phyloP scores from a whole-genome alignment of 805 yeast genomes.

The Wickerhamiella alocasiicola region DNA sequence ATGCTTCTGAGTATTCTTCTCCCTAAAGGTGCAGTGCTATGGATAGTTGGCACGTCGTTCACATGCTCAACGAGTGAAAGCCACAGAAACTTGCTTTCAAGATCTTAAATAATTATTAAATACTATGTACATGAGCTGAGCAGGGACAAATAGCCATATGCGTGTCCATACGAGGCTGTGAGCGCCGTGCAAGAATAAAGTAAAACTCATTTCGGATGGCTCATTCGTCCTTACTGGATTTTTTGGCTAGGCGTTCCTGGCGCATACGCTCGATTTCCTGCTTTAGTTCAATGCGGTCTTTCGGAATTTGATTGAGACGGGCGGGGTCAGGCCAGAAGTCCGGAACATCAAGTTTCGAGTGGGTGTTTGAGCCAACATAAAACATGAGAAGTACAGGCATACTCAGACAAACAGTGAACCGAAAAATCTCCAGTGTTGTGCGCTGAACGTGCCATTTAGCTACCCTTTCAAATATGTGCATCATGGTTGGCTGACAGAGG shows the following conservation, averaged over 20 bases:
- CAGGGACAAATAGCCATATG: too few relatives aligned
- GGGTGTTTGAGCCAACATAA: conserved; percentile 84
- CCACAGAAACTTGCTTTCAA: too few relatives aligned
- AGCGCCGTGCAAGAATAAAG: too few relatives aligned
- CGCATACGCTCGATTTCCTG: conserved; percentile 84
- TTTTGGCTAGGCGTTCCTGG: conserved; percentile 40
- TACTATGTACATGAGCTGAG: background rate
- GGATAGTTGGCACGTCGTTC: too few relatives aligned
- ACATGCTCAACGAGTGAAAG: too few relatives aligned
- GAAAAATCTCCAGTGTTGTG: conserved; percentile 22
- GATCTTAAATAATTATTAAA: too few relatives aligned
- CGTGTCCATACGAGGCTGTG: too few relatives aligned
- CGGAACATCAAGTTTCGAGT: conserved; percentile 74
- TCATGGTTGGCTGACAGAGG: background rate
- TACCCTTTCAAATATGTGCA: conserved; percentile 5
- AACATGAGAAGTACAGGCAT: conserved; percentile 89
- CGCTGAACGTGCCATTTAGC: conserved; percentile 15
- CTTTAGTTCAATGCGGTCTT: conserved; percentile 81
- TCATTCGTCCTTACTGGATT: background rate
- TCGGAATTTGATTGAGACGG: conserved; percentile 80
- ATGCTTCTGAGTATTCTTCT: too few relatives aligned
- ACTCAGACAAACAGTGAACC: conserved; percentile 73
- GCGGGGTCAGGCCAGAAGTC: conserved; percentile 98
- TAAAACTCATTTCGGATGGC: too few relatives aligned
- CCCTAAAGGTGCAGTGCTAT: too few relatives aligned